These are phyloP conservation scores for Kurtzmaniella natalensis DNA, from an alignment of 1,139 yeast genomes.

Conservation along the genomic window DNA sequence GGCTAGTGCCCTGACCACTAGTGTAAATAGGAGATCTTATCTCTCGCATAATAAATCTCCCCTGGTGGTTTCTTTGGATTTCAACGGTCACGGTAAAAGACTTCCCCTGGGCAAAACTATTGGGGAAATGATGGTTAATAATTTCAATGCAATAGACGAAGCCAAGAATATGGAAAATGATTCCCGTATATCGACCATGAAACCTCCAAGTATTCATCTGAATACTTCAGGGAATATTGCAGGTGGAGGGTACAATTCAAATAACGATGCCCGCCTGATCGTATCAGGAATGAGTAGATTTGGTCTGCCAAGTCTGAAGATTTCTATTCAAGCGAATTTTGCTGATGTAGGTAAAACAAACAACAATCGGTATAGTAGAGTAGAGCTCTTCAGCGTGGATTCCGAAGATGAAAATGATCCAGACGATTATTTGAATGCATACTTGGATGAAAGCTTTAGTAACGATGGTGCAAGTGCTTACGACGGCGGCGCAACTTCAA, in stretches of 20 bases:
- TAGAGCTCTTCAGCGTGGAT: constrained; percentile 45
- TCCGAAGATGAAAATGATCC: constrained; percentile 44
- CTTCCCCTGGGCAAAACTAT: constrained; percentile 41
- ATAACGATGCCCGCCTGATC: constrained; percentile 14
- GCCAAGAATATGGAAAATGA: constrained; percentile 27
- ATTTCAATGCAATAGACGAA: constrained; percentile 55
- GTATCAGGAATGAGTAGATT: constrained; percentile 10
- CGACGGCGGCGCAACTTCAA: constrained; percentile 13
- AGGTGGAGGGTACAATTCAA: no score
- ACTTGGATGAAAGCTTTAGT: constrained; percentile 11
- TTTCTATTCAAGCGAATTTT: constrained; percentile 34
- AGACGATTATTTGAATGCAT: constrained; percentile 23
- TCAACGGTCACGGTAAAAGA: constrained; percentile 1
- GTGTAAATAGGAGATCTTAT: constrained; percentile 4
- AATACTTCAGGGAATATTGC: constrained; percentile 12
- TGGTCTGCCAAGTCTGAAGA: constrained; percentile 17
- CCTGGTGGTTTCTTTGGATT: constrained; percentile 3
- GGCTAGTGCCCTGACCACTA: constrained; percentile 1
- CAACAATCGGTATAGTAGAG: constrained; percentile 41
- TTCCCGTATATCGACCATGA: constrained; percentile 5
- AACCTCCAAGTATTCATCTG: constrained; percentile 19
- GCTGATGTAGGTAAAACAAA: constrained; percentile 17
- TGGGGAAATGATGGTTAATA: constrained; percentile 65
- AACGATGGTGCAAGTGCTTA: constrained; percentile 11
- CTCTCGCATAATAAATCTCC: constrained; percentile 6